phyloP scores from a whole-genome alignment of 768 basidiomycete genomes.

The Tricholoma bakamatsutake region DNA sequence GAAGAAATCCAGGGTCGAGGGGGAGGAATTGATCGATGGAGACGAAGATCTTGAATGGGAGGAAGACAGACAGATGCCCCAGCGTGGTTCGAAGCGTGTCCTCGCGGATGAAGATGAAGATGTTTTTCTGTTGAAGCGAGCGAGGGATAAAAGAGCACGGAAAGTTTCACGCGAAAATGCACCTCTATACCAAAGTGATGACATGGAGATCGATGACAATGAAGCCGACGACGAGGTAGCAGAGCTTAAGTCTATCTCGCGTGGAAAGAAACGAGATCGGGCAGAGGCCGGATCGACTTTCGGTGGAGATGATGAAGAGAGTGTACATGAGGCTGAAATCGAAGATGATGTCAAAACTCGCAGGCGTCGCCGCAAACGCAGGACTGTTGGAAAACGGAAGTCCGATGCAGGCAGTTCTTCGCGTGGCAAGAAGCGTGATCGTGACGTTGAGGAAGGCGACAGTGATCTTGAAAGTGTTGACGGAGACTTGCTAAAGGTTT shows the following conservation, averaged over 20 bases:
- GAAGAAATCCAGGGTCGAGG: slow-evolving; percentile 52
- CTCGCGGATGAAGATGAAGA: slow-evolving; percentile 42
- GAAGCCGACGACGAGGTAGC: slow-evolving; percentile 38
- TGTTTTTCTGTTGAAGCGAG: slow-evolving; percentile 24
- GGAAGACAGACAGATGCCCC: slow-evolving; percentile 16
- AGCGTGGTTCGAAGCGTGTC: slow-evolving; percentile 47
- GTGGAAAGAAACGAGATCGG: slow-evolving; percentile 75
- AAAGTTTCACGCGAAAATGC: slow-evolving; percentile 44
- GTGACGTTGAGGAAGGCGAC: slow-evolving; percentile 43
- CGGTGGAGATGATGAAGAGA: slow-evolving; percentile 55
- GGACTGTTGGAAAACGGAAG: slow-evolving; percentile 49
- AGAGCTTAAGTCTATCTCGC: slow-evolving; percentile 30
- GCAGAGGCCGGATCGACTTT: slow-evolving; percentile 68
- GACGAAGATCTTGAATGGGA: slow-evolving; percentile 43
- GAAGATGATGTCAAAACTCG: slow-evolving; percentile 35
- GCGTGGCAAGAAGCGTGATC: slow-evolving; percentile 65
- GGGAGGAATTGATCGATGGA: slow-evolving; percentile 40
- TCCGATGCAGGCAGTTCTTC: slow-evolving; percentile 31
- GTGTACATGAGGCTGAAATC: slow-evolving; percentile 29
- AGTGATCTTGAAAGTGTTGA: slow-evolving; percentile 38
- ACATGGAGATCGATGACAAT: slow-evolving; percentile 43
- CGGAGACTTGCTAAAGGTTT: slow-evolving; percentile 16
- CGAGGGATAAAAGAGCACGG: slow-evolving; percentile 50
- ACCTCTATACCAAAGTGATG: slow-evolving; percentile 28
- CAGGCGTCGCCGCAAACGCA: slow-evolving; percentile 50